phyloP scores from a whole-genome alignment of 2,329 filamentous ascomycete genomes.

The Paecilomyces variotii region DNA sequence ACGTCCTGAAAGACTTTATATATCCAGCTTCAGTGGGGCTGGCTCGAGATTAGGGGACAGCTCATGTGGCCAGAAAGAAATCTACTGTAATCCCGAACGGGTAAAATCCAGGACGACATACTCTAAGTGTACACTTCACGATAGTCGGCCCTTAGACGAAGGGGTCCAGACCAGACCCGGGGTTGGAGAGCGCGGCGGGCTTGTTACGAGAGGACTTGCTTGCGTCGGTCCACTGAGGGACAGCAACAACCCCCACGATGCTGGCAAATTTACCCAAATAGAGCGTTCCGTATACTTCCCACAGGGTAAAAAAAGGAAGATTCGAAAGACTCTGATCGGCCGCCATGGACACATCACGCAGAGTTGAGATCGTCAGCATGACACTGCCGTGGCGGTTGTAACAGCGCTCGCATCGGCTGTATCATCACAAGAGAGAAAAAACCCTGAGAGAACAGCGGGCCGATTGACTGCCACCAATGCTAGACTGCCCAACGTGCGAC shows the following conservation, averaged over 20 bases:
- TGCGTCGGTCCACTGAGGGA: background rate
- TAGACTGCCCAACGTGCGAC: background rate
- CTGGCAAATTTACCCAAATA: background rate
- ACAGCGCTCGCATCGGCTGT: background rate
- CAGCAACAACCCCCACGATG: background rate
- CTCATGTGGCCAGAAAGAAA: background rate
- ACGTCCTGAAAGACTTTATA: background rate
- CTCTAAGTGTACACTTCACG: background rate
- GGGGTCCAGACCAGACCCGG: background rate
- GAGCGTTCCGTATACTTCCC: background rate
- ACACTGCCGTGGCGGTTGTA: background rate
- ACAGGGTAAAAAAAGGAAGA: background rate
- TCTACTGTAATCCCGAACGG: background rate
- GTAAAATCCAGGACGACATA: background rate
- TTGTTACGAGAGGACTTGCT: background rate
- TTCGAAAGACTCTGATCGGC: background rate
- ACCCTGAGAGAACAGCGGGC: background rate
- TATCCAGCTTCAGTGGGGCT: background rate
- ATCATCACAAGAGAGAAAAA: background rate
- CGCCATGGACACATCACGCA: background rate
- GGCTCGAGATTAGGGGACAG: background rate
- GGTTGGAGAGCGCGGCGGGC: background rate
- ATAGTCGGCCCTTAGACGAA: background rate
- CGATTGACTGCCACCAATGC: background rate
- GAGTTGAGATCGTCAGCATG: background rate